These are phyloP conservation scores for Prosopis cineraria DNA, from an alignment of 306 rosid genomes.

Conservation along the genomic window DNA sequence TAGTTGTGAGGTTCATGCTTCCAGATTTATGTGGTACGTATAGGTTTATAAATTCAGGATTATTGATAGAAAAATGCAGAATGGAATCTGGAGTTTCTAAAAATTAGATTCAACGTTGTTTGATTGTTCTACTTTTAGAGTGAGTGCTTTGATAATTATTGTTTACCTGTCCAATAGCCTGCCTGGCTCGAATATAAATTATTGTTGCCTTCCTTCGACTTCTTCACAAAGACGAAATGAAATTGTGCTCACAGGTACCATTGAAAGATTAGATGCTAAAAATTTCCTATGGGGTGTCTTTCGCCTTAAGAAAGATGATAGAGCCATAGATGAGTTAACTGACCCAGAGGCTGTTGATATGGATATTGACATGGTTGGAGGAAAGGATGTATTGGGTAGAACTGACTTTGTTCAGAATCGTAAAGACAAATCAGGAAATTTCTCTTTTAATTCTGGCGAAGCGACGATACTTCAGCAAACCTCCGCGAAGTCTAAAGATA, in stretches of 20 bases:
- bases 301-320: slow-evolving; percentile 19
- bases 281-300: slow-evolving; percentile 67
- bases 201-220: slow-evolving; percentile 13
- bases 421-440: slow-evolving; percentile 16
- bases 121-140: not conserved
- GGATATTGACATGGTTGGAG: slow-evolving; percentile 65
- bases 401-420: slow-evolving; percentile 32
- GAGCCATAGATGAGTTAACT: slow-evolving; percentile 19
- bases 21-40: not conserved
- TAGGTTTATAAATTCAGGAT: not conserved
- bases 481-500: slow-evolving; percentile 10
- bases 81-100: slow-evolving; percentile 5
- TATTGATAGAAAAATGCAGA: slow-evolving; percentile 16
- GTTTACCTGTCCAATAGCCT: not conserved
- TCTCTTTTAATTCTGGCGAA: not conserved
- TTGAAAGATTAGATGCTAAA: slow-evolving; percentile 32
- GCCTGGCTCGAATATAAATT: slow-evolving; percentile 12
- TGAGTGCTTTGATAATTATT: not conserved
- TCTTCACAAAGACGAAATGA: slow-evolving; percentile 15
- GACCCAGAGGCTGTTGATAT: slow-evolving; percentile 39
- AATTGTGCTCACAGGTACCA: slow-evolving; percentile 41
- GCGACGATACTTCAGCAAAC: not conserved
- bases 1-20: not conserved
- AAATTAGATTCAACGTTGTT: not conserved
- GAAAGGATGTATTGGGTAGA: slow-evolving; percentile 39